Base-by-base conservation (phyloP, 225 moss, liverwort and hornwort species). In the Lunularia cruciata region DNA sequence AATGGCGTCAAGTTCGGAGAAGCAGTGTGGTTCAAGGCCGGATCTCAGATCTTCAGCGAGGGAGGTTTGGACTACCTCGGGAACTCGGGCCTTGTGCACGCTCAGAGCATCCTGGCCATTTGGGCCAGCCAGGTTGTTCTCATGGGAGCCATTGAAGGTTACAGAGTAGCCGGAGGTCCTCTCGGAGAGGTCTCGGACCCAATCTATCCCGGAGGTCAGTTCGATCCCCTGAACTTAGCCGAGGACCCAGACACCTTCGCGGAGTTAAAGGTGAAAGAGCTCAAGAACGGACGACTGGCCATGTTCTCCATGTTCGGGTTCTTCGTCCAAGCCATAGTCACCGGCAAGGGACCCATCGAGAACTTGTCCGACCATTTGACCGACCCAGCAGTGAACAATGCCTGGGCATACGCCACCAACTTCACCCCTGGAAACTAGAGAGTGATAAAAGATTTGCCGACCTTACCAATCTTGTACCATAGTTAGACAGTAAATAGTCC, bases 181-280 rank as follows among this genome's bases (percentile, higher is more conserved):
- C 27, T 76, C 5, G 83, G 79, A 18, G 79, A 79, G 1, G 68
- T 60, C 33, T 36, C 28, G 4, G 82, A 82, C 54, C 57, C 63
- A 8, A 63, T 82, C 61, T 82, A 82, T 67, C 78, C 78, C 0
- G 81, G 77, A 46, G 81, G 77, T 3, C 25, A 38, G 0, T 77
- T 81, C 70, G 77, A 81, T 55, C 81, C 81, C 13, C 35, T 82
- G 71, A 73, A 73, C 0, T 22, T 82, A 47, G 78, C 78, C 0
- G 82, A 82, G 42, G 78, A 82, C 71, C 78, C 80, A 46, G 80
- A 80, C 61, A 76, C 80, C n/a, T 81, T 81, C 68, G 79, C 79
- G 2, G 79, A 80, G 81, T 37, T 81, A 9, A 77, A 81, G 75
- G 81, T 81, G 63, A 81, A 82, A 71, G 82, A 82, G 67, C 57